Evolutionary conservation across 2,329 filamentous ascomycete genomes (phyloP).

Genomic region (Gaeumannomyces tritici): DNA sequence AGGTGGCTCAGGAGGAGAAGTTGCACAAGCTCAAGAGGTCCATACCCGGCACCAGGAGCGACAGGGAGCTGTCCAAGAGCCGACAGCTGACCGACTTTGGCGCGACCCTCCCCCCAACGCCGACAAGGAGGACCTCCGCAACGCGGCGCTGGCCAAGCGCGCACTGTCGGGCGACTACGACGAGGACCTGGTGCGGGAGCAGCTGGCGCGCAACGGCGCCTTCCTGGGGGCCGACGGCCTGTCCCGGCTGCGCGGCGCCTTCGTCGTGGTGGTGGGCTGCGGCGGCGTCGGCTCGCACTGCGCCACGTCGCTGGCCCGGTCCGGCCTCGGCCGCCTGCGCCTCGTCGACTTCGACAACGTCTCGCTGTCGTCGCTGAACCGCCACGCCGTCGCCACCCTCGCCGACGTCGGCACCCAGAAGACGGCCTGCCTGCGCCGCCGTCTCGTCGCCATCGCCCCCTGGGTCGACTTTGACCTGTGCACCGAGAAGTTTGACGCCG

Average conservation of each 20-base stretch:
- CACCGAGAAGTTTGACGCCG: constrained; percentile 71
- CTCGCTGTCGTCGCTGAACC: constrained; percentile 83
- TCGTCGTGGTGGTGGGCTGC: constrained; percentile 83
- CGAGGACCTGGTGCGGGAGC: constrained; percentile 82
- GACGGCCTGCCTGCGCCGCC: constrained; percentile 70
- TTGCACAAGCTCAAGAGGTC: constrained; percentile 49
- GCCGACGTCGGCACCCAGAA: constrained; percentile 91
- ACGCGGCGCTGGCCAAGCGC: constrained; percentile 46
- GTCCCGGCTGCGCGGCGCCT: constrained; percentile 66
- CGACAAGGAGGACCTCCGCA: constrained; percentile 53
- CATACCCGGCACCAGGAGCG: constrained; percentile 35
- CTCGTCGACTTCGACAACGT: constrained; percentile 98
- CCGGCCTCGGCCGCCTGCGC: constrained; percentile 78
- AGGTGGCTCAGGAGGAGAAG: constrained; percentile 43
- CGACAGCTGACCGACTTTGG: constrained; percentile 51
- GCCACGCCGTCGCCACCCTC: constrained; percentile 90
- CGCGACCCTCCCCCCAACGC: constrained; percentile 34
- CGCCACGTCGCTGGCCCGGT: constrained; percentile 73
- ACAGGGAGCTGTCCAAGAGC: constrained; percentile 14
- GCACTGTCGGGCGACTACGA: constrained; percentile 56
- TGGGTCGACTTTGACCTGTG: constrained; percentile 86
- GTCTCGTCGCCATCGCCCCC: constrained; percentile 77
- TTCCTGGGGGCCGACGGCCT: constrained; percentile 82
- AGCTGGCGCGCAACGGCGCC: constrained; percentile 84
- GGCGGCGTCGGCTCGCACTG: constrained; percentile 95